Evolutionary conservation across 164 flowering plant genomes (phyloP), one percentile per base, ranked within the genome.

Genomic region (Tetracentron sinense): DNA sequence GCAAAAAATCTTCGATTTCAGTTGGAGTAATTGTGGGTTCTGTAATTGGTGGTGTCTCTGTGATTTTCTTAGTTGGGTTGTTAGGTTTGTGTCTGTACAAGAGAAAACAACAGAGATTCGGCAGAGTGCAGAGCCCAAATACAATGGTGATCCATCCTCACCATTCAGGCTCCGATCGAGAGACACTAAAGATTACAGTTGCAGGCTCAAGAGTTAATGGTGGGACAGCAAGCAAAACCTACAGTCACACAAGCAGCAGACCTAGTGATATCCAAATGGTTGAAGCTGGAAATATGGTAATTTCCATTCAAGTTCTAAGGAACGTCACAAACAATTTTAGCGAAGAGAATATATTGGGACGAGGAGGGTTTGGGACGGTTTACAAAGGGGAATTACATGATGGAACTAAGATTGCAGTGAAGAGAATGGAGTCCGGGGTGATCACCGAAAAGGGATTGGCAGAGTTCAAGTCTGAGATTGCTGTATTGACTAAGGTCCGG

Each of bases 351-450:
- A 67, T 89, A 54, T 69, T 94, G 51, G 99, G 99, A 3, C 77
- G 72, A 58, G 98, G 98, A 14, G 98, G 98, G 15, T 93, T 93
- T 64, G 99, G 97, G 6, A 85, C 92, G 8, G 99, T 94, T 19
- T 94, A 94, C 81, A 88, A 84, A 71, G 98, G 98, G 20, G 97
- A 87, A 75, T 70, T 93, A 67, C 88, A 81, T 59, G 99, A 94
- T 73, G 99, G 97, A 46, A 89, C 96, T 0, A 83, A 84, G 77
- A 91, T 94, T 59, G 99, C 99, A 0, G 99, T 94, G 60, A 94
- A 94, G 76, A 82, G 99, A 66, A 94, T 94, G 99, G 90, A 89
- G 44, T 75, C 88, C 6, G 88, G 93, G 16, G 77, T 78, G 11
- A 61, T 86, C 14, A 8, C 44, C 53, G 87, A 78, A 30, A 91